A percentile compares a stretch with the other conserved stretches of the same genome.
These are phyloP conservation scores for Neurospora sp. DNA, from an alignment of 495 filamentous ascomycete species.

Conservation along the genomic window DNA sequence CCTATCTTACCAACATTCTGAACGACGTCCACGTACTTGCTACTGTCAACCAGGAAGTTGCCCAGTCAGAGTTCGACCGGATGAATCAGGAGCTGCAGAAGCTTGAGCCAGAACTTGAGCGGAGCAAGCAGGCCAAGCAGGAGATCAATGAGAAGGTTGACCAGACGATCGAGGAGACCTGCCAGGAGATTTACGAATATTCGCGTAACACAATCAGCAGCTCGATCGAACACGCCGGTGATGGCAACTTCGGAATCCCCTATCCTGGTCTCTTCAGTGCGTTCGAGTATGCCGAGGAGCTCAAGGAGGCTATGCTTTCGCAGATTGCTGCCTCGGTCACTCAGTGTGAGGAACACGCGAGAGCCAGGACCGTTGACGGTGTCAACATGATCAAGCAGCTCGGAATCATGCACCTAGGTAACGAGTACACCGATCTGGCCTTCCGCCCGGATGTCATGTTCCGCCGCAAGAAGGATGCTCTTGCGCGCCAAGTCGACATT, in stretches of 20 bases:
- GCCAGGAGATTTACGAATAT: conserved; percentile 71
- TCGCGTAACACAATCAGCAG: conserved; percentile 62
- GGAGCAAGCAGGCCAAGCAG: conserved; percentile 69
- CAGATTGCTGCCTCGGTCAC: conserved; percentile 70
- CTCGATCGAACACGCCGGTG: conserved; percentile 65
- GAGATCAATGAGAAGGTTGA: conserved; percentile 77
- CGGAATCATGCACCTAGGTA: conserved; percentile 78
- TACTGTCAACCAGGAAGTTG: conserved; percentile 77
- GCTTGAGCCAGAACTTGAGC: conserved; percentile 75
- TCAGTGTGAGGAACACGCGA: conserved; percentile 74
- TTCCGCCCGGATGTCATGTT: conserved; percentile 94
- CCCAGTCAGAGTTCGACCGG: conserved; percentile 74
- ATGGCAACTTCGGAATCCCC: conserved; percentile 64
- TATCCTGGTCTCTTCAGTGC: conserved; percentile 80
- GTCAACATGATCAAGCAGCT: conserved; percentile 80
- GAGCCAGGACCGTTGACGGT: conserved; percentile 66
- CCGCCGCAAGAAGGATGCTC: conserved; percentile 61
- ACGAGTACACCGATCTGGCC: conserved; percentile 70
- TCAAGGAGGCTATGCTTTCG: conserved; percentile 85
- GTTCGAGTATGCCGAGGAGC: conserved; percentile 87
- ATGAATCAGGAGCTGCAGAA: conserved; percentile 71
- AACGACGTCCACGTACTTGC: conserved; percentile 76
- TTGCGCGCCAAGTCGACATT: conserved; percentile 76
- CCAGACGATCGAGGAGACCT: conserved; percentile 71
- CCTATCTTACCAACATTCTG: conserved; percentile 89